Percentiles rank a stretch among this genome's conserved stretches.
These are phyloP conservation scores for Pythium biforme DNA, from an alignment of 352 stramenopile genomes.

Conservation along the genomic window DNA sequence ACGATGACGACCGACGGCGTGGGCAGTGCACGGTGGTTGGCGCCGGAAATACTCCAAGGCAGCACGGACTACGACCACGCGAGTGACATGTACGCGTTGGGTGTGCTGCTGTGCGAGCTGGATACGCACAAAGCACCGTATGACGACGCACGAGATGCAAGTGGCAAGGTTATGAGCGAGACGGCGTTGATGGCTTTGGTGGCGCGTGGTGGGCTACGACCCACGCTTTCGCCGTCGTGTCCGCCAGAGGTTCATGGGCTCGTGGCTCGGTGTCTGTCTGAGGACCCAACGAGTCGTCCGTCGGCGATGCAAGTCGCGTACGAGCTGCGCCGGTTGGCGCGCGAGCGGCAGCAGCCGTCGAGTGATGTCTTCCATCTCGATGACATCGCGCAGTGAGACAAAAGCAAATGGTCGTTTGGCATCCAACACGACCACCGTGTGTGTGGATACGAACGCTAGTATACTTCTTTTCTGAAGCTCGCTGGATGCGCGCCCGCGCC, in stretches of 20 bases:
- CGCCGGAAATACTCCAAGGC: slow-evolving; percentile 49
- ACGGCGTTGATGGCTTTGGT: slow-evolving; percentile 56
- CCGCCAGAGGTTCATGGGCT: slow-evolving; percentile 39
- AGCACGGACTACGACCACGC: slow-evolving; percentile 48
- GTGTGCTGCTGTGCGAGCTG: slow-evolving; percentile 55
- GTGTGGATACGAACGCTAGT: too few species aligned
- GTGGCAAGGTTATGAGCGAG: slow-evolving; percentile 39
- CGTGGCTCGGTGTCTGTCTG: slow-evolving; percentile 40
- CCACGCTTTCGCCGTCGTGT: slow-evolving; percentile 41
- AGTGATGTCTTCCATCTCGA: too few species aligned
- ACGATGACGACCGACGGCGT: slow-evolving; percentile 51
- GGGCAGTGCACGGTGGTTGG: slow-evolving; percentile 52
- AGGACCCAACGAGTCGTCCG: slow-evolving; percentile 35
- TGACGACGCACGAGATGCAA: slow-evolving; percentile 6
- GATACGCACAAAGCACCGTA: slow-evolving; percentile 64
- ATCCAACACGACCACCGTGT: too few species aligned
- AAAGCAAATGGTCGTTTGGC: too few species aligned
- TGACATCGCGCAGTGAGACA: too few species aligned
- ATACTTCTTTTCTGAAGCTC: too few species aligned
- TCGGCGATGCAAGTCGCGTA: slow-evolving; percentile 51
- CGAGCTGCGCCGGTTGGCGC: slow-evolving; percentile 28
- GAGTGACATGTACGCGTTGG: slow-evolving; percentile 52
- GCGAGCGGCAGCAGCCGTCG: neutral
- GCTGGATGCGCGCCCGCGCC: too few species aligned
- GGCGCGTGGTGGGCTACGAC: slow-evolving; percentile 37